Percentiles rank a stretch among this genome's conserved stretches.
phyloP scores from a whole-genome alignment of 2,329 filamentous ascomycete genomes.

The Emericellopsis cladophorae region DNA sequence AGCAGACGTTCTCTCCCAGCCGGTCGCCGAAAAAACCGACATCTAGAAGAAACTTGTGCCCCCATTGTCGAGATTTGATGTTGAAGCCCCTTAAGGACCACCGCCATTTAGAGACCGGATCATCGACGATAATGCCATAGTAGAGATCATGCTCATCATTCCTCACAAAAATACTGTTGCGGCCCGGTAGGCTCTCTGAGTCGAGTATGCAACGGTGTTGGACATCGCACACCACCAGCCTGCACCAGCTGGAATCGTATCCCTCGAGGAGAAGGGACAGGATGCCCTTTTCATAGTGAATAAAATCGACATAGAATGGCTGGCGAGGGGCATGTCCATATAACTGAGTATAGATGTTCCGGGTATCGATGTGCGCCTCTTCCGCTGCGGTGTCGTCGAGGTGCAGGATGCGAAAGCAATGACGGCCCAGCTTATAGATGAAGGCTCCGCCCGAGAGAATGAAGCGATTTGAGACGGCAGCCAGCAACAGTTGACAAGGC shows the following conservation, averaged over 20 bases:
- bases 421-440: not conserved
- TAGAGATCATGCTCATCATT: conserved; percentile 2
- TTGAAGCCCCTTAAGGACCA: not conserved
- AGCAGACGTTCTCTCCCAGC: conserved; percentile 1
- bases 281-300: too few relatives aligned
- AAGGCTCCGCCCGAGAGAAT: not conserved
- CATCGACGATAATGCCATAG: not conserved
- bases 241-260: too few relatives aligned
- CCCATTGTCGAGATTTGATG: not conserved
- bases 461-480: not conserved
- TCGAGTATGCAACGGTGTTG: not conserved
- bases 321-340: too few relatives aligned
- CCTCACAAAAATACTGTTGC: conserved; percentile 1
- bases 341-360: too few relatives aligned
- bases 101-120: not conserved
- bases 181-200: not conserved
- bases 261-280: too few relatives aligned
- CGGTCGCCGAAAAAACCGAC: not conserved
- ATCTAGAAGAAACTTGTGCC: not conserved
- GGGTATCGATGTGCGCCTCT: too few relatives aligned
- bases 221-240: not conserved
- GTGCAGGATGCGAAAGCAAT: too few relatives aligned
- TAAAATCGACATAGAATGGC: too few relatives aligned
- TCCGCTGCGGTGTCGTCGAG: too few relatives aligned
- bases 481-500: not conserved